Evolutionary conservation across 2,329 filamentous ascomycete genomes (phyloP), one percentile per base, ranked within the genome.

Genomic region (Cladosporium sp.): DNA sequence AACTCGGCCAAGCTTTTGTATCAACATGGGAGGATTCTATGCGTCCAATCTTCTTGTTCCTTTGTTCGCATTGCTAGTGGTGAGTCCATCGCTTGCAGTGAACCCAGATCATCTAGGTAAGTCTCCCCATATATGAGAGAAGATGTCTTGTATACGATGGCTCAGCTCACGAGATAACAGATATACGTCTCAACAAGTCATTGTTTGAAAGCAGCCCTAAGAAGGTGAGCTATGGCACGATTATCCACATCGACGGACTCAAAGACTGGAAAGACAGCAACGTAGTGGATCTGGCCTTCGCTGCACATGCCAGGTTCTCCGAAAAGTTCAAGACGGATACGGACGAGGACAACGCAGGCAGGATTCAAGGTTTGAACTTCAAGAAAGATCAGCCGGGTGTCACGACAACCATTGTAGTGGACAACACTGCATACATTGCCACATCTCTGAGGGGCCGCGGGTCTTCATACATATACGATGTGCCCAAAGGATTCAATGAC

Each of bases 391-490:
- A 34, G 14, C 51, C 58, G 9, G 22, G 15, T 12, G 58, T 59
- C 5, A 59, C 42, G 19, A 50, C 50, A 5, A 40, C 42, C 38
- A 9, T 59, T 4, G 28, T 55, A 1, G 42, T 55, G 5, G 58
- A 55, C 40, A 55, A 55, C 15, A 59, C 58, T 5, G 58, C 51
- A 2, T 59, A 59, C 28, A 55, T 55, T 17, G 25, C 58, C 15
- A 45, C 51, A 5, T 59, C 58, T 5, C n/a, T 39, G 37, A 39
- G 14, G 37, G 19, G 34, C 9, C 34, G 22, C 22, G 50, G 50
- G 15, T 51, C 51, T n/a, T 28, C 51, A 8, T 59, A 43, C 17
- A 39, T 59, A 4, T 59, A 59, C 19, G 30, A 30, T 28, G 25
- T 28, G 6, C 15, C 17, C 37, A 39, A 39, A 4, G 12, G 14